A percentile compares a stretch with the other conserved stretches of the same genome.
Conservation (phyloP, 176 grass and related monocot species). For the Zea luxurians region DNA sequence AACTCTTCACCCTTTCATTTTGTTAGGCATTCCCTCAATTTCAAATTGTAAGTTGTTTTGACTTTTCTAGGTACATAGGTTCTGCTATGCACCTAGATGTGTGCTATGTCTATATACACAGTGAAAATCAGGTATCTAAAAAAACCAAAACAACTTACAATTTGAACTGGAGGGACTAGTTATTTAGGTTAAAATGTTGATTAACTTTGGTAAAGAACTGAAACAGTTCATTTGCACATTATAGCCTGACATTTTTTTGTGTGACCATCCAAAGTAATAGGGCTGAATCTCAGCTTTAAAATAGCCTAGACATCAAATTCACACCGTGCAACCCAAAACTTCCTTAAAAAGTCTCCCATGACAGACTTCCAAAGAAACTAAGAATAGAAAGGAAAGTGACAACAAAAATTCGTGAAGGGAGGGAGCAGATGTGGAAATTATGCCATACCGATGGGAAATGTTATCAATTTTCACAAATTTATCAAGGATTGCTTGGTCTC, state of each 20-base stretch:
- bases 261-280: not conserved
- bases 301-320: not conserved
- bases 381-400: conserved; percentile 11
- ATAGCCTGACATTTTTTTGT: not conserved
- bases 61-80: not conserved
- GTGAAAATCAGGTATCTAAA: no score
- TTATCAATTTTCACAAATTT: conserved; percentile 81
- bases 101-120: no score
- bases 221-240: conserved; percentile 16
- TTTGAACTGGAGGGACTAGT: not conserved
- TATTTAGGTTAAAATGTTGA: not conserved
- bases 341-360: conserved; percentile 8
- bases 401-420: not conserved
- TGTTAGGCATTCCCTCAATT: not conserved
- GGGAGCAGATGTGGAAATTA: conserved; percentile 33
- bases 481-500: conserved; percentile 80
- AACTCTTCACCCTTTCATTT: conserved; percentile 1
- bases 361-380: conserved; percentile 2
- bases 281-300: not conserved
- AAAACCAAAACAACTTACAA: no score
- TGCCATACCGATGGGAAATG: conserved; percentile 59
- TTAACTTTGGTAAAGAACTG: conserved; percentile 14
- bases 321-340: conserved; percentile 11
- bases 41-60: not conserved
- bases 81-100: no score